phyloP scores from a whole-genome alignment of 331 rosid genomes.

The Quercus phellos region DNA sequence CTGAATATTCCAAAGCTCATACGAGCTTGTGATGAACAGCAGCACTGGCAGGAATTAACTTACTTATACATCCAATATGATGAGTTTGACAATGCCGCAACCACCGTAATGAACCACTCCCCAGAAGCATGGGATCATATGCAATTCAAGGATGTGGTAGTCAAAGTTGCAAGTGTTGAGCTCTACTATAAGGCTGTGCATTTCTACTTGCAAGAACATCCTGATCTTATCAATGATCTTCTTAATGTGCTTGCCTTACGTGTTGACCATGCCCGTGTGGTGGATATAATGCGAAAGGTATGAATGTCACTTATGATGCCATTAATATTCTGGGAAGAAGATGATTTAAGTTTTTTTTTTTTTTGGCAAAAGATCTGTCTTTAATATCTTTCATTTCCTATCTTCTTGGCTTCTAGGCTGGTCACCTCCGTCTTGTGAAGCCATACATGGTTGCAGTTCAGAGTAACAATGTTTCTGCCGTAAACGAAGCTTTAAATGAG shows the following conservation, averaged over 20 bases:
- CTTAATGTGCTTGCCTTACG: constrained; percentile 96
- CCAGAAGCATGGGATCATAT: constrained; percentile 99
- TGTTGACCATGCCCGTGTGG: constrained; percentile 97
- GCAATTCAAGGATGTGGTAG: constrained; percentile 94
- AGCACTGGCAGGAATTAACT: constrained; percentile 95
- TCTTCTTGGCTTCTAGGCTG: constrained; percentile 8
- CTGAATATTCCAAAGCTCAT: constrained; percentile 96
- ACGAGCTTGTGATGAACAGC: constrained; percentile 99
- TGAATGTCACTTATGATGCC: too few species aligned
- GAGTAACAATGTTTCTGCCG: constrained; percentile 95
- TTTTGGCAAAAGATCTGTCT: too few species aligned
- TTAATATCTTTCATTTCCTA: too few species aligned
- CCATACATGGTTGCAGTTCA: constrained; percentile 99
- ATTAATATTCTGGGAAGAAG: too few species aligned
- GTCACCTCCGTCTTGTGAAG: constrained; percentile 93
- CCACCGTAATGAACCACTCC: constrained; percentile 97
- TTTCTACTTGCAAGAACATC: constrained; percentile 98
- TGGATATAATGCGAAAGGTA: constrained; percentile 65
- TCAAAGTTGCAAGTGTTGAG: constrained; percentile 95
- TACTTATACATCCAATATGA: constrained; percentile 95
- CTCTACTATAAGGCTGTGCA: constrained; percentile 94
- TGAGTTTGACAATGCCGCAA: constrained; percentile 97
- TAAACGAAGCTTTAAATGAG: constrained; percentile 95
- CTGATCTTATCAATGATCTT: constrained; percentile 94
- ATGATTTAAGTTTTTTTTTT: too few species aligned